Evolutionary conservation across 306 rosid species (phyloP).

Genomic region (Psophocarpus tetragonolobus): DNA sequence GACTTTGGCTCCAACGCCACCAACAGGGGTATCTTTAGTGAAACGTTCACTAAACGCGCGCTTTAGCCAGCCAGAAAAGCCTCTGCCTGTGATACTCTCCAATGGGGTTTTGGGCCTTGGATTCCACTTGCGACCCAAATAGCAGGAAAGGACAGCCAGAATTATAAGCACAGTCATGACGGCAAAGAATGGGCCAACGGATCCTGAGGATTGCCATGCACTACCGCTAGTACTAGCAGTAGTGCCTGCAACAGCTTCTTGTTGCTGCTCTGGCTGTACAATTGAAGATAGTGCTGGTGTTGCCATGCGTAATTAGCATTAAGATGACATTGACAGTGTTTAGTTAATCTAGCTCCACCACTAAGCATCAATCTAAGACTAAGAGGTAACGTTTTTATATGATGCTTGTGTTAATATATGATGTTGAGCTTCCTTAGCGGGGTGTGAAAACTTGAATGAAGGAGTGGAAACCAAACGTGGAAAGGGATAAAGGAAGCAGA

Average conservation of each 20-base stretch:
- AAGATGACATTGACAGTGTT: not conserved
- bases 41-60: slow-evolving; percentile 30
- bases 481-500: slow-evolving; percentile 38
- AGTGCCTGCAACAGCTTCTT: slow-evolving; percentile 13
- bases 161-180: slow-evolving; percentile 60
- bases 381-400: not conserved
- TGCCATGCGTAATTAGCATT: slow-evolving; percentile 22
- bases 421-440: slow-evolving; percentile 30
- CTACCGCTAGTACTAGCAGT: not conserved
- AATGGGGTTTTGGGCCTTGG: slow-evolving; percentile 42
- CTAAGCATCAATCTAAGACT: not conserved
- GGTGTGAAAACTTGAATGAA: slow-evolving; percentile 19
- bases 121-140: slow-evolving; percentile 49
- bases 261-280: slow-evolving; percentile 24
- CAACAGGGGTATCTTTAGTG: slow-evolving; percentile 1
- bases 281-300: slow-evolving; percentile 23
- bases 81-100: slow-evolving; percentile 43
- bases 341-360: not conserved
- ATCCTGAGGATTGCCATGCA: slow-evolving; percentile 54
- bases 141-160: slow-evolving; percentile 61
- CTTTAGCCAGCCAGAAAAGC: slow-evolving; percentile 54
- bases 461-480: slow-evolving; percentile 54
- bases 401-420: not conserved
- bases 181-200: slow-evolving; percentile 69
- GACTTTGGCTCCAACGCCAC: slow-evolving; percentile 41